A percentile compares a stretch with the other conserved stretches of the same genome.
Conservation (phyloP, 371 early-diverging fungal species). For the Lichtheimia ornata region DNA sequence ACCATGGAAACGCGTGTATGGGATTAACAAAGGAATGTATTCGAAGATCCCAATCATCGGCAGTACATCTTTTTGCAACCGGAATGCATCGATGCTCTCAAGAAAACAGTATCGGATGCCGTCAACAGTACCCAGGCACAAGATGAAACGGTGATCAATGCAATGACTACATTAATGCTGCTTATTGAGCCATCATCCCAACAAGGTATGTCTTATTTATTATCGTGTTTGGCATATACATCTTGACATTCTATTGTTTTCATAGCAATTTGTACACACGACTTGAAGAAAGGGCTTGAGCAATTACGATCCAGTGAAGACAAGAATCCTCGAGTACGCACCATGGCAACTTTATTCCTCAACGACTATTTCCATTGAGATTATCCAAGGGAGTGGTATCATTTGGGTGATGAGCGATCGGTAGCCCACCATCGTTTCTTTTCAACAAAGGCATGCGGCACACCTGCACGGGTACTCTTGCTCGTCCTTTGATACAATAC, state of each 20-base stretch:
- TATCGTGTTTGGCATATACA: background rate
- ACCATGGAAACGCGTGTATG: background rate
- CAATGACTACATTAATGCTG: conserved; percentile 43
- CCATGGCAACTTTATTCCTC: conserved; percentile 30
- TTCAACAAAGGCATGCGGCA: conserved; percentile 28
- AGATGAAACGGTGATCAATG: conserved; percentile 31
- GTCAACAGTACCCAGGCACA: conserved; percentile 7
- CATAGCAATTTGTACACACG: conserved; percentile 24
- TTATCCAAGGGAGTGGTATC: too few relatives aligned
- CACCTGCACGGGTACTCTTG: conserved; percentile 22
- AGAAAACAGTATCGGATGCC: background rate
- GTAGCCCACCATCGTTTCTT: conserved; percentile 17
- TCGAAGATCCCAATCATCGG: conserved; percentile 38
- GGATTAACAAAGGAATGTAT: background rate
- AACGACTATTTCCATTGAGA: conserved; percentile 26
- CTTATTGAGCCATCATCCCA: conserved; percentile 16
- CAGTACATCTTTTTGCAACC: conserved; percentile 35
- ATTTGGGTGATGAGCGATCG: background rate
- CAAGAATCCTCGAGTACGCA: conserved; percentile 7
- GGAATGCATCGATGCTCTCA: conserved; percentile 17
- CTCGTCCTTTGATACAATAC: conserved; percentile 28
- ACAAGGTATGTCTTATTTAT: conserved; percentile 7
- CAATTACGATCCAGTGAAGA: too few relatives aligned
- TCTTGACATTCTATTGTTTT: background rate
- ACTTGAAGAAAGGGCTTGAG: conserved; percentile 11